Evolutionary conservation across 768 basidiomycete species (phyloP), one percentile per base, ranked within the genome.

Genomic region (Trametes maxima): DNA sequence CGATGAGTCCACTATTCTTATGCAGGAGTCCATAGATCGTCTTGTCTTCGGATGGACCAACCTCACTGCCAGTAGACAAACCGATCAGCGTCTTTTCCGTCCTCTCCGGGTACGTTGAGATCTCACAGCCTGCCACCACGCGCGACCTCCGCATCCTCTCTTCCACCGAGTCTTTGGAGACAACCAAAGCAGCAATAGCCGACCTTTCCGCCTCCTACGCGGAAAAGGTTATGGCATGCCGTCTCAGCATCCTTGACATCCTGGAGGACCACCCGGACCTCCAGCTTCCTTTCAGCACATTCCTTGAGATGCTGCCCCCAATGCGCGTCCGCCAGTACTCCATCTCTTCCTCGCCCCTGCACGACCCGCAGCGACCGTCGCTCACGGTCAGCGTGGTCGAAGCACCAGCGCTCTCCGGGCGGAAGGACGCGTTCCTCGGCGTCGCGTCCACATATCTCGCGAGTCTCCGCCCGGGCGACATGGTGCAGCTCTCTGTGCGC

Each of bases 241-340:
- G 79, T 14, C 64, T 78, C 59, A 79, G 77, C 67, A 67, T 80
- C 42, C 73, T 83, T 25, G 74, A 77, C 51, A 69, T 83, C 46
- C 69, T 83, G 28, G 79, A 80, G 53, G 65, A 62, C 37, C 70
- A 77, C 62, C 65, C 73, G 1, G 67, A 74, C 54, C 70, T 83
- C 58, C 59, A 73, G 28, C 69, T 81, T 21, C 62, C 75, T 16
- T 71, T 82, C 35, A 66, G 68, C 12, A 68, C 71, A 3, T 81
- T 76, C 72, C 66, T 83, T 33, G 68, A 69, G 19, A 72, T 79
- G 67, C 74, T 82, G 10, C 80, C 79, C 10, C 67, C 79, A 2
- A 81, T 82, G 77, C 78, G 79, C 39, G 72, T 80, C 52, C 72
- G 81, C 22, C 80, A 82, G 68, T 81, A 83, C 70, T 81, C 80